Evolutionary conservation across 2,329 filamentous ascomycete genomes (phyloP), one percentile per base, ranked within the genome.

Genomic region (Verticillium nonalfalfae): DNA sequence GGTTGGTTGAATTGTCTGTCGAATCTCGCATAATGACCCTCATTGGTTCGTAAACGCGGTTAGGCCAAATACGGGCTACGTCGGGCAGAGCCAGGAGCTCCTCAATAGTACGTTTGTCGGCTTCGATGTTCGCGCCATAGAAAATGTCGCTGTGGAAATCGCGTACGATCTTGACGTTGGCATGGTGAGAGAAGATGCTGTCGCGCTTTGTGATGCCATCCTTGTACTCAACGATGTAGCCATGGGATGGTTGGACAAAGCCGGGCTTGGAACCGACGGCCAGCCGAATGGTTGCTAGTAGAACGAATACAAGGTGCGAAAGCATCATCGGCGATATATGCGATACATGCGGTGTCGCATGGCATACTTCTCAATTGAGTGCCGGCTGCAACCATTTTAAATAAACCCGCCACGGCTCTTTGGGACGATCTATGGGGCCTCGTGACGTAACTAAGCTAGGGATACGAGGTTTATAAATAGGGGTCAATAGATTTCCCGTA

Each of bases 21-120:
- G 14, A 45, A 2, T 45, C 14, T 39, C 36, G 33, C 11, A 26
- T 11, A 10, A 34, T 13, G 9, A 18, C 56, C 15, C 56, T 45
- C 56, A 40, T 58, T 10, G 36, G n/a, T 18, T 58, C 36, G 56
- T 40, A 58, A 21, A 40, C 31, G 21, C 56, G 56, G 50, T 65
- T 73, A 59, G 69, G 69, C 75, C 75, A 77, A 18, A 75, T 74
- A 36, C 74, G 75, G 56, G 71, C 34, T 72, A 76, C 66, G 14
- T 66, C 70, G 33, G 66, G 65, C 31, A 73, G 61, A 18, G 58
- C 63, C 57, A 62, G 61, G 52, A 88, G 62, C 58, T 62, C 61
- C 50, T 77, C 61, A 60, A 71, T 58, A 56, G 68, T 67, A 61
- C 66, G 66, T 54, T 63, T 65, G 33, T 69, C 69, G 4, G 69